These are phyloP conservation scores for Candida tallmaniae DNA, from an alignment of 805 yeast species.

Conservation along the genomic window DNA sequence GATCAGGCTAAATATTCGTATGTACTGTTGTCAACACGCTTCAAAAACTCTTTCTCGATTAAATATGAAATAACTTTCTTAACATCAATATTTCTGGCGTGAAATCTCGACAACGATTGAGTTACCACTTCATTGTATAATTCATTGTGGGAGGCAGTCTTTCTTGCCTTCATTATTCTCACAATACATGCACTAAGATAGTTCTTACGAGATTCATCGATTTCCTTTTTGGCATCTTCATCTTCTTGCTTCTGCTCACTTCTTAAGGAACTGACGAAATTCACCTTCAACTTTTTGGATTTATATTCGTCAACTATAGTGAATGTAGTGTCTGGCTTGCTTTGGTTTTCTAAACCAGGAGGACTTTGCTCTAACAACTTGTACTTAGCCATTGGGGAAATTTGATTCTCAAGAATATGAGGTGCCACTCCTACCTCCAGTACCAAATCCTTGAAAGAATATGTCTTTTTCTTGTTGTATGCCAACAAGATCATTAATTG, in stretches of 20 bases:
- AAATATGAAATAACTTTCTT: constrained; percentile 81
- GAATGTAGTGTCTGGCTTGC: constrained; percentile 47
- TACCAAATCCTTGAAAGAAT: constrained; percentile 55
- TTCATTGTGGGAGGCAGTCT: constrained; percentile 69
- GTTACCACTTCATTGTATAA: constrained; percentile 84
- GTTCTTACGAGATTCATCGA: constrained; percentile 81
- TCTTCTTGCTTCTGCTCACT: constrained; percentile 55
- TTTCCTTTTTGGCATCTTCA: constrained; percentile 72
- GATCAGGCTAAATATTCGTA: constrained; percentile 75
- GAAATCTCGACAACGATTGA: constrained; percentile 77
- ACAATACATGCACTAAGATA: constrained; percentile 91
- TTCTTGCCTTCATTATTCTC: constrained; percentile 93
- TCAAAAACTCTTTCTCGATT: constrained; percentile 81
- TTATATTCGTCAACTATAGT: constrained; percentile 78
- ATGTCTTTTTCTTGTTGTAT: constrained; percentile 66
- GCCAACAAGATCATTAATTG: constrained; percentile 85
- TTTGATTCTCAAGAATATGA: constrained; percentile 67
- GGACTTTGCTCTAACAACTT: constrained; percentile 69
- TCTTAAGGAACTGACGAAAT: constrained; percentile 60
- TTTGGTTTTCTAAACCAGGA: constrained; percentile 49
- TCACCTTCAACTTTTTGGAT: constrained; percentile 78
- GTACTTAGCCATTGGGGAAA: constrained; percentile 74
- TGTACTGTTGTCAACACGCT: constrained; percentile 67
- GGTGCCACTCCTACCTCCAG: constrained; percentile 65
- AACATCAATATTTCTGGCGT: constrained; percentile 80